Evolutionary conservation across 768 basidiomycete species (phyloP).

Genomic region (Pleurotus tuoliensis): DNA sequence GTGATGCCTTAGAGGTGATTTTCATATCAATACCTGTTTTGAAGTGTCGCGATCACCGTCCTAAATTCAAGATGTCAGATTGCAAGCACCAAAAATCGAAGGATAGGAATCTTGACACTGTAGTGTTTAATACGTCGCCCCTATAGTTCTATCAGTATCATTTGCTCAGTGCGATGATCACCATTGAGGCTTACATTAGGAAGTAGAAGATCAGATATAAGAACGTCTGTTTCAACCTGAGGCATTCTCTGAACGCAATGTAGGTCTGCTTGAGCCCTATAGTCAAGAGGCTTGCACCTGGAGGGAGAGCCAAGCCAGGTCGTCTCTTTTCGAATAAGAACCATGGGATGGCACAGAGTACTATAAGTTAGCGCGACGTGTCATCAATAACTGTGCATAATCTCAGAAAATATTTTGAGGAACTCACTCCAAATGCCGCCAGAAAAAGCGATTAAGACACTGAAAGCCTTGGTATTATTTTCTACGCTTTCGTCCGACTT

Average conservation of each 20-base stretch:
- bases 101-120: constrained; percentile 46
- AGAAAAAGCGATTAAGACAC: constrained; percentile 73
- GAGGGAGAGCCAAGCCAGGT: constrained; percentile 59
- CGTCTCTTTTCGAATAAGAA: constrained; percentile 65
- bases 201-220: constrained; percentile 74
- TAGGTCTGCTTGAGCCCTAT: constrained; percentile 69
- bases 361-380: constrained; percentile 24
- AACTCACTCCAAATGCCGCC: constrained; percentile 71
- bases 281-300: constrained; percentile 50
- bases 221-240: constrained; percentile 69
- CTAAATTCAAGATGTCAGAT: constrained; percentile 26
- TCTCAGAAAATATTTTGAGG: neutral
- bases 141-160: constrained; percentile 24
- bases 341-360: constrained; percentile 69
- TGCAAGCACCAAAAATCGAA: neutral
- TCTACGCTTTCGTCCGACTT: constrained; percentile 57
- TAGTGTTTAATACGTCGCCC: constrained; percentile 75
- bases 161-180: neutral
- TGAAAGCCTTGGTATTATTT: constrained; percentile 74
- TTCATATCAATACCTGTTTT: constrained; percentile 49
- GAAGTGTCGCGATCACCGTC: constrained; percentile 67
- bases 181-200: constrained; percentile 49
- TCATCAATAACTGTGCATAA: neutral
- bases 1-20: neutral
- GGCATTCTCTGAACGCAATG: constrained; percentile 58